Evolutionary conservation across 129 eudicot genomes (phyloP).

Genomic region (Chrysanthemum lavandulifolium): DNA sequence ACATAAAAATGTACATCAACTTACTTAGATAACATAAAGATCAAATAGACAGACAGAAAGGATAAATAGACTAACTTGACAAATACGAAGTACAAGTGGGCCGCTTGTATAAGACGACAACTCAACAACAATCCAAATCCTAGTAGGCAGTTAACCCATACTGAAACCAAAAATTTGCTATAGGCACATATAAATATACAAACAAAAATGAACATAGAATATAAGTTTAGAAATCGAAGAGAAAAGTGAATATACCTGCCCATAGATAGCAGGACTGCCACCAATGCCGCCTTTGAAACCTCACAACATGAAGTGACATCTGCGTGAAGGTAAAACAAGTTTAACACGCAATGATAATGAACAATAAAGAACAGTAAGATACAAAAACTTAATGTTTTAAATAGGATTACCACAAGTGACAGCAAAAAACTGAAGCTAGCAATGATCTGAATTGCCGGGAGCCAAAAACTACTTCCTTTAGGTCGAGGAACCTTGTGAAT

Average conservation of each 20-base stretch:
- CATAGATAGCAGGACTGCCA: constrained; percentile 91
- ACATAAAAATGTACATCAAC: not conserved
- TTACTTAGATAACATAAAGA: not conserved
- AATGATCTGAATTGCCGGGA: constrained; percentile 69
- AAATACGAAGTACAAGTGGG: constrained; percentile 69
- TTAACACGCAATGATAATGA: not conserved
- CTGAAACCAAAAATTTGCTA: constrained; percentile 40
- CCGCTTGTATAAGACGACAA: constrained; percentile 74
- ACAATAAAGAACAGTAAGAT: constrained; percentile 3
- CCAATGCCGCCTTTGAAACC: constrained; percentile 56
- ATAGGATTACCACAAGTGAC: constrained; percentile 63
- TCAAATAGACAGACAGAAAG: constrained; percentile 2
- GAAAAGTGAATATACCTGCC: constrained; percentile 54
- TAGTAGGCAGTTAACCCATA: constrained; percentile 81
- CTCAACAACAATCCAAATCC: constrained; percentile 91
- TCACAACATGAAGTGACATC: constrained; percentile 74
- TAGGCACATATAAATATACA: constrained; percentile 14
- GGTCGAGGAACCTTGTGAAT: constrained; percentile 72
- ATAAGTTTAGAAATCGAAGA: constrained; percentile 4
- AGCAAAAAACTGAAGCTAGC: constrained; percentile 78
- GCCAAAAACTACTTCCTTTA: constrained; percentile 86
- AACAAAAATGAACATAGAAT: constrained; percentile 13
- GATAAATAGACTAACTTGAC: constrained; percentile 56
- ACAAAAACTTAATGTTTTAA: not conserved
- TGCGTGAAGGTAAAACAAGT: constrained; percentile 24